A percentile compares a stretch with the other conserved stretches of the same genome.
Conservation (phyloP, 2,329 filamentous ascomycete genomes). For the Alternaria rosae region DNA sequence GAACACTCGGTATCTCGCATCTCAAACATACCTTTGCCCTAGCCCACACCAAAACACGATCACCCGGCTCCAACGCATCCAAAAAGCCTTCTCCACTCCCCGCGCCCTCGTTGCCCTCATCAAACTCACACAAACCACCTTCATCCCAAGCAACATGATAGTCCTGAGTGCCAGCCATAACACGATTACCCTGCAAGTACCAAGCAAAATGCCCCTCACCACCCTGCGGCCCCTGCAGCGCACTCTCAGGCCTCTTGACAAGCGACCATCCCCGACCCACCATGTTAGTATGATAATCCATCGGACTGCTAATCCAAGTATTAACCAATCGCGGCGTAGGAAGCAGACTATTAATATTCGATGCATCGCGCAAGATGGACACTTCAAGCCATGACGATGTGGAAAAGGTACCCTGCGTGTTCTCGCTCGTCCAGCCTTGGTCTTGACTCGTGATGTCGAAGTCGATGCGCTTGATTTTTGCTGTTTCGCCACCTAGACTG, state of each 20-base stretch:
- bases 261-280: conserved; percentile 23
- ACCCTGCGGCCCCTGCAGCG: conserved; percentile 30
- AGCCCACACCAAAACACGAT: conserved; percentile 41
- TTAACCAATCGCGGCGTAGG: conserved; percentile 11
- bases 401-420: conserved; percentile 31
- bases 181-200: conserved; percentile 45
- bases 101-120: conserved; percentile 31
- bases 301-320: conserved; percentile 1
- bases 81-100: conserved; percentile 40
- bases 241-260: conserved; percentile 25
- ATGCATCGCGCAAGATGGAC: conserved; percentile 35
- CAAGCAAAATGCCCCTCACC: conserved; percentile 37
- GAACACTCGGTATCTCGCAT: not conserved
- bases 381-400: conserved; percentile 46
- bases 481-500: conserved; percentile 18
- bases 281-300: conserved; percentile 13
- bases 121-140: not conserved
- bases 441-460: conserved; percentile 37
- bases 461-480: conserved; percentile 31
- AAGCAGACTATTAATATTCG: not conserved
- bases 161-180: conserved; percentile 17
- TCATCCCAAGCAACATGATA: conserved; percentile 34
- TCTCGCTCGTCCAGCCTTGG: conserved; percentile 45
- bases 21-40: conserved; percentile 39
- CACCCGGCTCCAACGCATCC: conserved; percentile 32